Evolutionary conservation across 2,329 filamentous ascomycete genomes (phyloP), one percentile per base, ranked within the genome.

Genomic region (Alternaria ethzedia): DNA sequence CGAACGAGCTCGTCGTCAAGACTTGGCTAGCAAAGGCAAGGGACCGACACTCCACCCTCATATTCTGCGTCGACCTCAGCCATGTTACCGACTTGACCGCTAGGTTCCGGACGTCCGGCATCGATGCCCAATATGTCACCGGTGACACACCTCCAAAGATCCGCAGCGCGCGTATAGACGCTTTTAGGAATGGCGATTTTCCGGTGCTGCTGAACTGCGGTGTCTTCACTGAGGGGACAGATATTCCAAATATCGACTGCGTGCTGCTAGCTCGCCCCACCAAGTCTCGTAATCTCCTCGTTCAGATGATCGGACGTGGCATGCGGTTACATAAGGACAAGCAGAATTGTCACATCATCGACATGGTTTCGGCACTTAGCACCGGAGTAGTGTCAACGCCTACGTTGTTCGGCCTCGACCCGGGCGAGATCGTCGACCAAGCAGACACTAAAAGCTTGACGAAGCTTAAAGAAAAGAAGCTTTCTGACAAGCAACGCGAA

Each of bases 291-390:
- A 98, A 97, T 71, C 83, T 99, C 3, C 87, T 99, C 1, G 89
- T 98, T 1, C 96, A 99, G 80, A 99, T 99, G 96, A 97, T 99
- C 65, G 96, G 96, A 1, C 88, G 96, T 72, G 96, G 96, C 5
- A 92, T 99, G 88, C 89, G 96, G 45, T 82, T 97, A 43, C 87
- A 93, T 76, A 84, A 89, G 1, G 91, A 87, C 12, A 99, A 99
- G 80, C 83, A 89, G 43, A 88, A 98, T 75, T 99, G 96, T 71
- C 96, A 98, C 78, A 86, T 99, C 63, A 96, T 99, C 73, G 96
- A 99, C 79, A 94, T 99, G 89, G 96, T 98, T 0, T 91, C 94
- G 0, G 93, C 90, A 41, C 83, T 98, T 21, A 89, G 90, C 55
- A 91, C 90, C 0, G 96, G 96, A 5, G 92, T 99, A 55, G 87